Evolutionary conservation across 2,329 filamentous ascomycete genomes (phyloP).

Genomic region (Emydomyces testavorans): DNA sequence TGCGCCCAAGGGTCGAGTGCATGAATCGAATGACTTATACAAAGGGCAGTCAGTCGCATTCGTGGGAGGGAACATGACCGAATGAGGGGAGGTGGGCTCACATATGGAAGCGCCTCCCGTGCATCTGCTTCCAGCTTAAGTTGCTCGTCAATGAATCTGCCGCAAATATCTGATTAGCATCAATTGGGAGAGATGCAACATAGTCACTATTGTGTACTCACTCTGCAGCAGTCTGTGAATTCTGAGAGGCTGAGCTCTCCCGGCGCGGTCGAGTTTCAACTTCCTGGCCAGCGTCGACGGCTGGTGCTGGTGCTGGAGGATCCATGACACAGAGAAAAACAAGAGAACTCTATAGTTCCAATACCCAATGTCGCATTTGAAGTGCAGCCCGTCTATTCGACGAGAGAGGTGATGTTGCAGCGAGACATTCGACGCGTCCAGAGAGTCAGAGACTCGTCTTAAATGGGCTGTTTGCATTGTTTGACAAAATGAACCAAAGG

Average conservation of each 20-base stretch:
- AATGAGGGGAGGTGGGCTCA: conserved; percentile 34
- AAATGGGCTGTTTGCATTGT: conserved; percentile 8
- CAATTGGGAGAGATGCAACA: not conserved
- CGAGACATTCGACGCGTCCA: not conserved
- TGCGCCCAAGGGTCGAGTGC: conserved; percentile 79
- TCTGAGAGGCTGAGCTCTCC: conserved; percentile 40
- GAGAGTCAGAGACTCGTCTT: not conserved
- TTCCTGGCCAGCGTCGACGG: not conserved
- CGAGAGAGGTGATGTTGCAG: not conserved
- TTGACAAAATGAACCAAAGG: no score
- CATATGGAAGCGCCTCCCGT: conserved; percentile 86
- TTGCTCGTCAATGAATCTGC: conserved; percentile 75
- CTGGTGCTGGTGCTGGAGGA: not conserved
- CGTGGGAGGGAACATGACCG: conserved; percentile 11
- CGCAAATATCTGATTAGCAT: not conserved
- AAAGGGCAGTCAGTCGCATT: not conserved
- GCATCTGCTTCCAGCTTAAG: conserved; percentile 88
- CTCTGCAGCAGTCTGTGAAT: conserved; percentile 64
- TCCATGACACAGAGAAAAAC: conserved; percentile 5
- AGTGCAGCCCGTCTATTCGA: not conserved
- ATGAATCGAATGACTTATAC: conserved; percentile 74
- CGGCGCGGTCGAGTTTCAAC: conserved; percentile 21
- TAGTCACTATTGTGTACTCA: conserved; percentile 27
- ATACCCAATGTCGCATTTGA: not conserved
- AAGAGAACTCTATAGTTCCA: not conserved